Conservation (phyloP, 1,284 basidiomycete genomes). For the Tilletia walkeri region DNA sequence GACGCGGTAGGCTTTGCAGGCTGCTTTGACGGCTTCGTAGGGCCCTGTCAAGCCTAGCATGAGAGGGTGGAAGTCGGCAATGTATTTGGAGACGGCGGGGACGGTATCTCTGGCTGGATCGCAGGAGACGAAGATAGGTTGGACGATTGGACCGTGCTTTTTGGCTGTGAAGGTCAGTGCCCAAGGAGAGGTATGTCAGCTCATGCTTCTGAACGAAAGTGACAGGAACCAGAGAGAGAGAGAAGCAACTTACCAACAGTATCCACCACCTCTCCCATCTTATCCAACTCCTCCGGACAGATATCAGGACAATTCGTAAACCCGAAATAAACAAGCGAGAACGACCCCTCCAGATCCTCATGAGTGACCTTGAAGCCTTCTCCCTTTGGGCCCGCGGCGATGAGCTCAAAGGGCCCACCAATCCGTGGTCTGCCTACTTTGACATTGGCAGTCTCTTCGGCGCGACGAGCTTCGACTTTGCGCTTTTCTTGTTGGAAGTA, state of each 20-base stretch:
- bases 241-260: constrained; percentile 64
- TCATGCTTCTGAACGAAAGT: too few relatives aligned
- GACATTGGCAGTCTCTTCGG: constrained; percentile 36
- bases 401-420: constrained; percentile 75
- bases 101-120: constrained; percentile 89
- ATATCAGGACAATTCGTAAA: constrained; percentile 81
- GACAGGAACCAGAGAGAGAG: too few relatives aligned
- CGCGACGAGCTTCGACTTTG: constrained; percentile 34
- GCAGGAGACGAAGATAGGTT: constrained; percentile 88
- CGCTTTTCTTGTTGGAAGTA: constrained; percentile 87
- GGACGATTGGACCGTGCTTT: constrained; percentile 38
- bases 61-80: constrained; percentile 73
- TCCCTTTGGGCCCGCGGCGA: constrained; percentile 24
- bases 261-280: constrained; percentile 81
- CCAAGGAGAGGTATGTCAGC: too few relatives aligned
- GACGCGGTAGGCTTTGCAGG: constrained; percentile 91
- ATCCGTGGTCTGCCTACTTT: constrained; percentile 70
- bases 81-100: constrained; percentile 61
- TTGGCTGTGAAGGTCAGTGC: not conserved
- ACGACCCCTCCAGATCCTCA: constrained; percentile 73
- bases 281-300: constrained; percentile 96
- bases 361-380: constrained; percentile 67
- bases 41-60: constrained; percentile 84
- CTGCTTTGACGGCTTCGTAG: constrained; percentile 79
- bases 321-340: constrained; percentile 78